Evolutionary conservation across 2,329 filamentous ascomycete species (phyloP), one percentile per base, ranked within the genome.

Genomic region (Penicillium oxalicum): DNA sequence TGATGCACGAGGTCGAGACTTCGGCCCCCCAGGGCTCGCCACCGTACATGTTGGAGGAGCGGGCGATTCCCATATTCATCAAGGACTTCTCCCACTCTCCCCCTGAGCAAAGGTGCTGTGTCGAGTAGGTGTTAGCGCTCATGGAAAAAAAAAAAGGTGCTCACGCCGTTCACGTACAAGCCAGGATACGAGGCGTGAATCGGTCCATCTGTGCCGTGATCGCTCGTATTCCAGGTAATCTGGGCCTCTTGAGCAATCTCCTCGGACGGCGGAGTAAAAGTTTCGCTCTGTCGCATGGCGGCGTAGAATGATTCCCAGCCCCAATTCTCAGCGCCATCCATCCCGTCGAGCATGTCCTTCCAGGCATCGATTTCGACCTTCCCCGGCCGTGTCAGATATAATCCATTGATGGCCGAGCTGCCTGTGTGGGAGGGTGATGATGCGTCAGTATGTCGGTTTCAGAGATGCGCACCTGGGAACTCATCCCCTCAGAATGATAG

Each of bases 271-370:
- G 58, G 48, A 3, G 51, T 50, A 33, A 63, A 64, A 0, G 54
- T 62, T 44, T 64, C 61, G 34, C 58, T 60, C 34, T 66, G 59
- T 44, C 63, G 66, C 61, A 68, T 61, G 4, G 65, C 64, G n/a
- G 60, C 57, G 36, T 58, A 66, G 50, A 68, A 63, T 1, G 64
- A 62, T 11, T 64, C 58, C 65, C 65, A 68, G 1, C 56, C 55
- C 65, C 65, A 68, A 43, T 67, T 62, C 3, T 67, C 62, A 1
- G 64, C 63, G 5, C 64, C 65, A 5, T 66, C 60, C 65, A 68
- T 67, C 32, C 62, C 60, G 25, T 59, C 61, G 5, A 68, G 55
- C 57, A 68, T 51, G 9, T 56, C 53, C 50, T 58, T 51, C 65
- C 65, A 68, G 4, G 64, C 63, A 54, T 67, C 62, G 47, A 68